These are phyloP conservation scores for Pascua guehoae DNA, from an alignment of 1,284 basidiomycete genomes.

Conservation along the genomic window DNA sequence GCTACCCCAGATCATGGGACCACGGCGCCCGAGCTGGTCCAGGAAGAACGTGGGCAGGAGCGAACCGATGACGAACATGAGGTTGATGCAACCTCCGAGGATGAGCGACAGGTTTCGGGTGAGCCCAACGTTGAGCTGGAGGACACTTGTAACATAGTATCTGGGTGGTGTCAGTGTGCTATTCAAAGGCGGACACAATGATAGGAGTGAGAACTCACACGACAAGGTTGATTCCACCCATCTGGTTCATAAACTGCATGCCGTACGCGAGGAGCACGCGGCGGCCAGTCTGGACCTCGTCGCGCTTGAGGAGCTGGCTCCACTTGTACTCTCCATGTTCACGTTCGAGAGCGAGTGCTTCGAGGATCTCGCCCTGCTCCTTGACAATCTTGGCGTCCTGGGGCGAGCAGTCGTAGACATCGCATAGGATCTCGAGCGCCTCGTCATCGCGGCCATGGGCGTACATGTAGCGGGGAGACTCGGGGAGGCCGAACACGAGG, in stretches of 20 bases:
- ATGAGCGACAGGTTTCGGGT: constrained; percentile 10
- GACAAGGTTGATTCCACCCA: constrained; percentile 15
- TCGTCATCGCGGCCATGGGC: constrained; percentile 11
- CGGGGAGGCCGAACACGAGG: constrained; percentile 17
- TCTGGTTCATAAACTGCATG: constrained; percentile 13
- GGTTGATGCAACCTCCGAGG: constrained; percentile 12
- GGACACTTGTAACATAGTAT: constrained; percentile 13
- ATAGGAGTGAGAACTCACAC: constrained; percentile 1
- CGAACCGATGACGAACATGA: constrained; percentile 11
- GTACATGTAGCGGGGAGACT: constrained; percentile 19
- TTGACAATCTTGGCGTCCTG: constrained; percentile 6
- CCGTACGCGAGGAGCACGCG: constrained; percentile 14
- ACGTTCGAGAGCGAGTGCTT: constrained; percentile 31
- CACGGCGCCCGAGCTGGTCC: constrained; percentile 13
- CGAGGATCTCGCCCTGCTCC: constrained; percentile 12
- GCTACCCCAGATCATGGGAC: constrained; percentile 11
- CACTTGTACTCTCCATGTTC: constrained; percentile 15
- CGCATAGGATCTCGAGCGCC: constrained; percentile 14
- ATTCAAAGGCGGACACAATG: not conserved
- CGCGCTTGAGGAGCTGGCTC: constrained; percentile 13
- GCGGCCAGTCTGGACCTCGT: constrained; percentile 13
- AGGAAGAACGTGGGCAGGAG: constrained; percentile 10
- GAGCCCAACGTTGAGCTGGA: constrained; percentile 13
- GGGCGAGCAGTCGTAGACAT: constrained; percentile 11
- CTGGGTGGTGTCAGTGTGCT: not conserved